Evolutionary conservation across 2,329 filamentous ascomycete species (phyloP), one percentile per base, ranked within the genome.

Genomic region (Sclerotinia borealis): DNA sequence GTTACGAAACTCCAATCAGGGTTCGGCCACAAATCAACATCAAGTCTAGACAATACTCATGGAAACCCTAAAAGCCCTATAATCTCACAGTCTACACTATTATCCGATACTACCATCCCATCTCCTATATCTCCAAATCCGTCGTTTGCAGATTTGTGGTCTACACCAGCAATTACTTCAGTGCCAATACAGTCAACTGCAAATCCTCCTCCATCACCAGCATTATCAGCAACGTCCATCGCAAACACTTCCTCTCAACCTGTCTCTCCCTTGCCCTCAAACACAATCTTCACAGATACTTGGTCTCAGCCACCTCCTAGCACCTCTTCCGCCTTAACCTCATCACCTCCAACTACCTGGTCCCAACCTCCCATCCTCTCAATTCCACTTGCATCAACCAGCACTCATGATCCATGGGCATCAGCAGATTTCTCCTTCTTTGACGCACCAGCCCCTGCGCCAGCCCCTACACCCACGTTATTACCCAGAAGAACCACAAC

Each of bases 341-440:
- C 37, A 19, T 31, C 58, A 22, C 37, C 27, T 31, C 37, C 58
- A 31, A 60, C 8, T 29, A 22, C 25, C 9, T 60, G 45, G 34
- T 31, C 43, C n/a, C 47, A 49, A 6, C 17, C 31, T 1, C 5
- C 17, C 5, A 59, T 25, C 19, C 41, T 15, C 6, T 15, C 39
- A 60, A 19, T 52, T 29, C 34, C 36, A 31, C 31, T 50, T 34
- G 4, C 61, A 36, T 22, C 52, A 22, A 47, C 64, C 27, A 52
- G 56, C 17, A 65, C 54, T 19, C 49, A 47, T 11, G 73, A 75
- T 64, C 70, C 73, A 11, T 76, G 75, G 75, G 71, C 72, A 15
- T 71, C 68, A 34, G 72, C 69, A 29, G 75, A 76, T 67, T 74
- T 76, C 63, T 76, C 75, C 22, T 72, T 76, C 51, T 76, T 76